Base-by-base conservation (phyloP, 1,284 basidiomycete genomes). In the Sanghuangporus baumii region DNA sequence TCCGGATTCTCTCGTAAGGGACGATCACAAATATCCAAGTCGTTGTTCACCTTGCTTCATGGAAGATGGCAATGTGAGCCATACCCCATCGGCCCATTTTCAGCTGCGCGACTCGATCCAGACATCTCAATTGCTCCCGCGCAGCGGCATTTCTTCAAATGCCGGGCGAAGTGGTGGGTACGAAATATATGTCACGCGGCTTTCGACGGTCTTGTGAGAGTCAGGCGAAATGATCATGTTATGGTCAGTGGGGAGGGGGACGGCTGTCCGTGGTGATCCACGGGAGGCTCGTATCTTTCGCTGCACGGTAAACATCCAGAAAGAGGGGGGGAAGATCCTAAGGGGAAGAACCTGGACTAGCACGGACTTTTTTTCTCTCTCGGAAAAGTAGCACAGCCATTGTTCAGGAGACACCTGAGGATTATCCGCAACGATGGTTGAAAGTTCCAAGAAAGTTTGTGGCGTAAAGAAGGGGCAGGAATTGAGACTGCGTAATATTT, bases 181-280 rank as follows among this genome's bases (percentile, higher is more conserved):
- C 57, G 64, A 64, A 62, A 20, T 71, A 65, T 91, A 90, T 70
- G 89, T 82, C 54, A 93, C 91, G 40, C 86, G 91, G 12, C 73
- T 89, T 54, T 83, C 91, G 60, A 91, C 87, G 6, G 82, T 91
- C 54, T 72, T 93, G 48, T 79, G 78, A 93, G 93, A 63, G 78
- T 93, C 38, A 76, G 79, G 61, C 79, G 80, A 66, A 79, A 80
- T 64, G 87, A 89, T 50, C 71, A 78, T 41, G 87, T 82, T 11
- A 63, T 82, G 58, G 12, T 50, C 38, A 38, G 51, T 65, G 64
- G 57, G 40, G 14, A 37, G n/a, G 26, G 47, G 55, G 16, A 43
- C 12, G 6, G 26, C 38, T 26, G 18, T 43, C 46, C 63, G 59
- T 51, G 46, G 56, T 56, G 63, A 58, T 54, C 52, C 59, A 43